Conservation (phyloP, 805 yeast species). For the Nakazawaea laoshanensis region DNA sequence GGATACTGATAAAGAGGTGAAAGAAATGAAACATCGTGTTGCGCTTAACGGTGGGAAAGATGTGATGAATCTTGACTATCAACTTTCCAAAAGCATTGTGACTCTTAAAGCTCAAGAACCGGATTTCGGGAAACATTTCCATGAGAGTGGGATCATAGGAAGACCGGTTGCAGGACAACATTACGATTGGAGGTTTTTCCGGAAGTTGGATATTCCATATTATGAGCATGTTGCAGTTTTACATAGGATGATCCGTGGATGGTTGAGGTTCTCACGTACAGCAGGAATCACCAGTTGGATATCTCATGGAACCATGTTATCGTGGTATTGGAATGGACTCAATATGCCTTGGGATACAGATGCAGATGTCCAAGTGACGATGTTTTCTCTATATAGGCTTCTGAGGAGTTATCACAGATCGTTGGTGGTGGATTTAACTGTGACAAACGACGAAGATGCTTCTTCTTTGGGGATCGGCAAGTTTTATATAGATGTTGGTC, state of each 20-base stretch:
- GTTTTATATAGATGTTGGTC: constrained; percentile 38
- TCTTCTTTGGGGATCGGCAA: constrained; percentile 46
- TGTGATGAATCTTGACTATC: constrained; percentile 14
- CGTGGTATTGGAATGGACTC: constrained; percentile 59
- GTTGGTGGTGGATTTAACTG: constrained; percentile 30
- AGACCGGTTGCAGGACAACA: constrained; percentile 23
- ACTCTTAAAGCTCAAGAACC: constrained; percentile 6
- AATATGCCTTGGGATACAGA: constrained; percentile 64
- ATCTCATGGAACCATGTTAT: constrained; percentile 57
- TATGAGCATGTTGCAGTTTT: constrained; percentile 27
- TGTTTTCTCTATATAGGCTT: constrained; percentile 33
- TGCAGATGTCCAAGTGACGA: constrained; percentile 56
- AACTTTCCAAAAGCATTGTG: constrained; percentile 13
- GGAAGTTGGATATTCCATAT: constrained; percentile 33
- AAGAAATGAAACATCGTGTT: constrained; percentile 11
- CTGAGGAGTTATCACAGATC: constrained; percentile 42
- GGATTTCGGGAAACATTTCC: constrained; percentile 22
- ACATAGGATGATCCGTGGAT: constrained; percentile 42
- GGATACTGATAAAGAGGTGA: constrained; percentile 15
- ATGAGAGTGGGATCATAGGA: constrained; percentile 24
- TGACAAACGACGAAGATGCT: constrained; percentile 18
- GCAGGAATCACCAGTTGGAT: constrained; percentile 48
- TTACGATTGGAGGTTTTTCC: constrained; percentile 48
- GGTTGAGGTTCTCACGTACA: constrained; percentile 37
- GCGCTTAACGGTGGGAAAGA: background rate